Conservation (phyloP, 2,329 filamentous ascomycete genomes). For the Phyllosticta capitalensis region DNA sequence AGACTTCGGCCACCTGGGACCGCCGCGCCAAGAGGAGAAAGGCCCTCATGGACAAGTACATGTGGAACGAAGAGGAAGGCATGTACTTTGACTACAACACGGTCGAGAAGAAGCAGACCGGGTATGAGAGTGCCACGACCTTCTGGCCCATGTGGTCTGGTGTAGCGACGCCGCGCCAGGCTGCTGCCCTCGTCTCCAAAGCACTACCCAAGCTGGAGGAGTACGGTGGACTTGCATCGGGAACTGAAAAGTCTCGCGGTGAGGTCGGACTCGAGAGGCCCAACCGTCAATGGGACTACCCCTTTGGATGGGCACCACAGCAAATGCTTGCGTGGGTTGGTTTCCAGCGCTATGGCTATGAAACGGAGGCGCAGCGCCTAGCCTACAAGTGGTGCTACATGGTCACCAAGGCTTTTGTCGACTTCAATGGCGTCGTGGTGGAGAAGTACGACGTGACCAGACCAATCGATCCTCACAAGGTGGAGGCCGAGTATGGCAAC, state of each 20-base stretch:
- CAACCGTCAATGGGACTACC: slow-evolving; percentile 97
- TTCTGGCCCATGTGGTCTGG: slow-evolving; percentile 98
- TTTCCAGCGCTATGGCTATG: slow-evolving; percentile 81
- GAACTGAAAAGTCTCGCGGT: slow-evolving; percentile 82
- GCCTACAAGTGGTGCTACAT: slow-evolving; percentile 97
- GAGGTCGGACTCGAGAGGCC: slow-evolving; percentile 69
- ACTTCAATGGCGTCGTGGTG: slow-evolving; percentile 96
- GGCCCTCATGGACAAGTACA: slow-evolving; percentile 78
- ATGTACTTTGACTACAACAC: slow-evolving; percentile 99
- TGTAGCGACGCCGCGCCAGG: slow-evolving; percentile 74
- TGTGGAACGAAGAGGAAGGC: slow-evolving; percentile 84
- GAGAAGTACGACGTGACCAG: slow-evolving; percentile 98
- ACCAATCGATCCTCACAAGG: slow-evolving; percentile 80
- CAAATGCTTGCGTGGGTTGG: slow-evolving; percentile 98
- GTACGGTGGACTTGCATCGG: slow-evolving; percentile 77
- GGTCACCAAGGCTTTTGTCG: slow-evolving; percentile 96
- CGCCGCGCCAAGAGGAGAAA: slow-evolving; percentile 77
- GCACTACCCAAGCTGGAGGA: slow-evolving; percentile 83
- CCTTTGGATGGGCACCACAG: slow-evolving; percentile 96
- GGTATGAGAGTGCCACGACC: slow-evolving; percentile 85
- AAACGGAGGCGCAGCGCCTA: slow-evolving; percentile 77
- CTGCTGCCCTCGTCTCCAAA: slow-evolving; percentile 68
- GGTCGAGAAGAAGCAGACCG: slow-evolving; percentile 65
- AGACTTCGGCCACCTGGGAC: slow-evolving; percentile 84
- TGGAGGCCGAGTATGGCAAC: slow-evolving; percentile 96